These are phyloP conservation scores for Pseudomonodictys pantanalensis DNA, from an alignment of 495 filamentous ascomycete genomes.

Conservation along the genomic window DNA sequence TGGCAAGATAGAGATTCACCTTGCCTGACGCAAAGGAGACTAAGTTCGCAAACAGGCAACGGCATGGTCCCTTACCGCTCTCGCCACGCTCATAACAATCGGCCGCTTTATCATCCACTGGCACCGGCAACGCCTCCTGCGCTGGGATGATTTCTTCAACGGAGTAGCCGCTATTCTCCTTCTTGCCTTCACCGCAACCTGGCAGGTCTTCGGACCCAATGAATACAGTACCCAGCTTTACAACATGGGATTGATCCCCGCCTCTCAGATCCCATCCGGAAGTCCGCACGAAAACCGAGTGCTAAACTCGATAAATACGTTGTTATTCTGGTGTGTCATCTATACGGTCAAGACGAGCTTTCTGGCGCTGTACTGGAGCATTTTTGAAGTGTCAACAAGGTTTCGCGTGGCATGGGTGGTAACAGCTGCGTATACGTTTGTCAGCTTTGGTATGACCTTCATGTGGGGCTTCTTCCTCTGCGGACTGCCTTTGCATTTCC, in stretches of 20 bases:
- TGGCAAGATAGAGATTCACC: background rate
- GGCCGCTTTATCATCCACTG: background rate
- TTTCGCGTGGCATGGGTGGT: constrained; percentile 1
- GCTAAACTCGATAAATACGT: background rate
- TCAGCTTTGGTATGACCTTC: background rate
- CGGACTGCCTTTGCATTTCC: background rate
- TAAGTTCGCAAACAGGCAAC: too few species aligned
- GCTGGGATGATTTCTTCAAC: background rate
- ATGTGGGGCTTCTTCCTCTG: background rate
- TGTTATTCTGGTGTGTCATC: constrained; percentile 50
- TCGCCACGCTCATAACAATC: background rate
- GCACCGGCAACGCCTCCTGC: background rate
- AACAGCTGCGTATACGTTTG: background rate
- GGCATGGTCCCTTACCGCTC: background rate
- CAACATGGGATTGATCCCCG: background rate
- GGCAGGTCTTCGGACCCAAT: background rate
- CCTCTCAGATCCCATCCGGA: background rate
- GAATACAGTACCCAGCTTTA: background rate
- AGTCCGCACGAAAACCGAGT: background rate
- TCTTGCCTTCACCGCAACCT: background rate
- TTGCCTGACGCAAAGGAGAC: background rate
- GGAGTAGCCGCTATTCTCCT: background rate
- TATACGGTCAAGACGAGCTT: constrained; percentile 51
- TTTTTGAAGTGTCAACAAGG: constrained; percentile 36
- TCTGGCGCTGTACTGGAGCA: constrained; percentile 47